A percentile compares a stretch with the other conserved stretches of the same genome.
Evolutionary conservation across 179 eudicot species (phyloP).

Genomic region (Heliamphora pulchella): DNA sequence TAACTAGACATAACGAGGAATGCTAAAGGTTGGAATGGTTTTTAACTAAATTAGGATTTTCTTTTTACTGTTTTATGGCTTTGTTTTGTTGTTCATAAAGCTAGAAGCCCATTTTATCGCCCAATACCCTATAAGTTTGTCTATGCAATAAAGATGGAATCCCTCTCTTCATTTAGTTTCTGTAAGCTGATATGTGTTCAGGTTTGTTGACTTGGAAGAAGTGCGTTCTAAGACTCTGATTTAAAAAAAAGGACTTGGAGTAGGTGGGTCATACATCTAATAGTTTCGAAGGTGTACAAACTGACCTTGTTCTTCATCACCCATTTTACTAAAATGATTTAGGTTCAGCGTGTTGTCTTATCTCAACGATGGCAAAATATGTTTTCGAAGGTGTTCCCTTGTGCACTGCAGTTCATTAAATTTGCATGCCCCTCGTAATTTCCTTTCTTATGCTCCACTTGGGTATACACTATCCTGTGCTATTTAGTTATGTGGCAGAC

Average conservation of each 20-base stretch:
- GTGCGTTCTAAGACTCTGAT: no score
- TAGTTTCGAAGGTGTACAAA: background rate
- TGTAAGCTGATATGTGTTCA: background rate
- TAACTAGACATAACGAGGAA: background rate
- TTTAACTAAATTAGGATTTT: background rate
- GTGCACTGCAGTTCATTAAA: background rate
- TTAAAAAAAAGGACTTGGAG: background rate
- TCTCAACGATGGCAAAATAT: background rate
- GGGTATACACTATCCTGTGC: background rate
- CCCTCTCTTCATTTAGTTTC: background rate
- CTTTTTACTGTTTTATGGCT: background rate
- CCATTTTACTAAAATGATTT: background rate
- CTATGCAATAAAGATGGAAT: background rate
- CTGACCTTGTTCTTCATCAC: background rate
- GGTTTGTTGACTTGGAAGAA: constrained; percentile 4
- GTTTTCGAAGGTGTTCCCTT: no score
- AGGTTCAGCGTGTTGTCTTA: background rate
- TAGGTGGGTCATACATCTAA: background rate
- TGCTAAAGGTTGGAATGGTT: background rate
- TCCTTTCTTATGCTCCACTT: background rate
- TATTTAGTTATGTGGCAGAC: background rate
- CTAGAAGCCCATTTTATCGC: background rate
- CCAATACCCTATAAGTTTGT: background rate
- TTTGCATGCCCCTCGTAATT: background rate
- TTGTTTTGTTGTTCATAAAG: background rate